Conservation (phyloP, 148 eudicot genomes). For the Selenicereus undatus region DNA sequence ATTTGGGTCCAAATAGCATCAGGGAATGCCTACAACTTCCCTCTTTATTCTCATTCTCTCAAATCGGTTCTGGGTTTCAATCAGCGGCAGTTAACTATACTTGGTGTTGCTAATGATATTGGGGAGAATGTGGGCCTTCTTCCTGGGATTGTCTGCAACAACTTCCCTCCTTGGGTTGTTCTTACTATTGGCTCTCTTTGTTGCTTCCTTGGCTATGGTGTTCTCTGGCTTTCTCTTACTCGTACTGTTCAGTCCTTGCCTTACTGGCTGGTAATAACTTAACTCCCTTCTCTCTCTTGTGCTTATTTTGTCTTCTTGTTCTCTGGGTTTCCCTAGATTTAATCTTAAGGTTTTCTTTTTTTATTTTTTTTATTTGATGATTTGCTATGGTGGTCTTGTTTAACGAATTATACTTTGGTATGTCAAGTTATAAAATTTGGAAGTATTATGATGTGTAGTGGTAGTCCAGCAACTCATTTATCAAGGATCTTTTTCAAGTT, state of each 20-base stretch:
- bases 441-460: neutral
- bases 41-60: slow-evolving; percentile 64
- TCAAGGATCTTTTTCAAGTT: neutral
- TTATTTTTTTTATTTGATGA: neutral
- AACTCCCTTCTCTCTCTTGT: neutral
- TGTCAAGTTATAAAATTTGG: neutral
- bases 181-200: slow-evolving; percentile 49
- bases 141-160: slow-evolving; percentile 57
- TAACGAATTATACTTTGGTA: neutral
- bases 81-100: slow-evolving; percentile 64
- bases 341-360: no score
- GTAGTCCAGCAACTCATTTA: neutral
- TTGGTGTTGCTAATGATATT: slow-evolving; percentile 77
- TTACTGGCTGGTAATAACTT: slow-evolving; percentile 54
- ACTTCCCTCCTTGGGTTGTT: slow-evolving; percentile 70
- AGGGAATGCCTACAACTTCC: slow-evolving; percentile 63
- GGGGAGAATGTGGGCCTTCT: slow-evolving; percentile 73
- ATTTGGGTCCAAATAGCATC: slow-evolving; percentile 66
- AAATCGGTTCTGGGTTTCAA: slow-evolving; percentile 67
- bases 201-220: slow-evolving; percentile 67
- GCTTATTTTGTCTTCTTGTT: no score
- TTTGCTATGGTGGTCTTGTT: neutral
- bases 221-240: slow-evolving; percentile 65
- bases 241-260: slow-evolving; percentile 53
- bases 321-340: no score